Percentiles rank a stretch among this genome's conserved stretches.
Evolutionary conservation across 306 rosid genomes (phyloP).

Genomic region (Dalbergia cultrata): DNA sequence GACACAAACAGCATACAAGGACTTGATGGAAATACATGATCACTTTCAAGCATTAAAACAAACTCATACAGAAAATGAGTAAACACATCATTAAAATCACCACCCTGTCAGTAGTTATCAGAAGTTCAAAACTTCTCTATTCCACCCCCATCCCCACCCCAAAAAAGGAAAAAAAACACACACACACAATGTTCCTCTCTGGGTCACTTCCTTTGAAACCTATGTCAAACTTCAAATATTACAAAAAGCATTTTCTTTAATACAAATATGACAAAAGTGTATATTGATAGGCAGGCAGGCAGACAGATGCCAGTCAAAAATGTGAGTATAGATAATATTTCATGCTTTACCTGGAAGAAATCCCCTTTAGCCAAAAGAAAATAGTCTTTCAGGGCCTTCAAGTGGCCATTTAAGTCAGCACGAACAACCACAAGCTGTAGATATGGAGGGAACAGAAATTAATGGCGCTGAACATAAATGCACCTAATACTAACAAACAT

Average conservation of each 20-base stretch:
- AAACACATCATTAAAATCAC: too few species aligned
- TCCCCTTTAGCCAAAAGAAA: constrained; percentile 98
- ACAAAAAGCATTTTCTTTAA: constrained; percentile 5
- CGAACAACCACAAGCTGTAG: constrained; percentile 97
- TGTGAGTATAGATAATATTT: constrained; percentile 26
- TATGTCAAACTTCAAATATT: constrained; percentile 29
- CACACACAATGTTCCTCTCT: background rate
- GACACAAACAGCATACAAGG: too few species aligned
- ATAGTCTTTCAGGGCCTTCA: constrained; percentile 94
- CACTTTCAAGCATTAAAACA: too few species aligned
- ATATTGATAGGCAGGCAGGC: background rate
- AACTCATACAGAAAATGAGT: too few species aligned
- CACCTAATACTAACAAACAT: constrained; percentile 40
- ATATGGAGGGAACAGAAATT: constrained; percentile 46
- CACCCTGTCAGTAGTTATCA: too few species aligned
- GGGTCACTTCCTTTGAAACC: constrained; percentile 36
- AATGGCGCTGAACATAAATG: constrained; percentile 38
- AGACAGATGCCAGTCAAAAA: constrained; percentile 22
- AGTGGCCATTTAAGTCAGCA: constrained; percentile 94
- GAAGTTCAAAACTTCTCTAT: too few species aligned
- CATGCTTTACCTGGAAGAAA: constrained; percentile 86
- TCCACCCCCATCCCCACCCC: too few species aligned
- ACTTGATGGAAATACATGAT: too few species aligned
- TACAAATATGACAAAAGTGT: constrained; percentile 6
- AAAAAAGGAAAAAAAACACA: too few species aligned